These are phyloP conservation scores for Macaranga tanarius DNA, from an alignment of 441 rosid species.

Conservation along the genomic window DNA sequence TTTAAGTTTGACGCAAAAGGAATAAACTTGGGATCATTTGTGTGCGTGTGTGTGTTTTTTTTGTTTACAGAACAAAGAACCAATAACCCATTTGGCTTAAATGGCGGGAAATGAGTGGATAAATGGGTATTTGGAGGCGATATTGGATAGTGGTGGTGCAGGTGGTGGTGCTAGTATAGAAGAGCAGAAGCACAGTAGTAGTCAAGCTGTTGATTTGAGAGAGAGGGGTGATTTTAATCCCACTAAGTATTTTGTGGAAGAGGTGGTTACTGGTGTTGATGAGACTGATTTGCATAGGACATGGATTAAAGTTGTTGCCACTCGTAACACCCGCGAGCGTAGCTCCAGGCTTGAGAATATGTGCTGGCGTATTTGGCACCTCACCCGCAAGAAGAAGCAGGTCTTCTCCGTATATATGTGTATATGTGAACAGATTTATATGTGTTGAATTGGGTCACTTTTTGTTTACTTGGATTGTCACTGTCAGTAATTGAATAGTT, in stretches of 20 bases:
- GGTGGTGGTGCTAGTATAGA: slow-evolving; percentile 48
- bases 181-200: slow-evolving; percentile 47
- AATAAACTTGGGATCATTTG: too few species aligned
- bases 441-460: neutral
- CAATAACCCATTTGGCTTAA: neutral
- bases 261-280: slow-evolving; percentile 90
- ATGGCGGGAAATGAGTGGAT: slow-evolving; percentile 99
- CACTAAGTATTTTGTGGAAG: slow-evolving; percentile 88
- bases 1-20: too few species aligned
- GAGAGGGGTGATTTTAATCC: slow-evolving; percentile 76
- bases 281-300: slow-evolving; percentile 89
- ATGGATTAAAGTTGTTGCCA: slow-evolving; percentile 96
- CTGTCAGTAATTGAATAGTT: neutral
- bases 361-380: slow-evolving; percentile 99
- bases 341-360: slow-evolving; percentile 95
- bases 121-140: slow-evolving; percentile 93
- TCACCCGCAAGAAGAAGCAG: slow-evolving; percentile 98
- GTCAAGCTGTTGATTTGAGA: slow-evolving; percentile 32
- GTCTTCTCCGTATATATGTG: slow-evolving; percentile 26
- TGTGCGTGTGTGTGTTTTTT: too few species aligned
- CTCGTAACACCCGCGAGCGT: slow-evolving; percentile 87
- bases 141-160: slow-evolving; percentile 62
- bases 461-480: neutral
- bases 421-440: neutral
- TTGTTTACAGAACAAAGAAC: too few species aligned